Evolutionary conservation across 1,139 yeast genomes (phyloP), one percentile per base, ranked within the genome.

Genomic region (Torulaspora globosa): DNA sequence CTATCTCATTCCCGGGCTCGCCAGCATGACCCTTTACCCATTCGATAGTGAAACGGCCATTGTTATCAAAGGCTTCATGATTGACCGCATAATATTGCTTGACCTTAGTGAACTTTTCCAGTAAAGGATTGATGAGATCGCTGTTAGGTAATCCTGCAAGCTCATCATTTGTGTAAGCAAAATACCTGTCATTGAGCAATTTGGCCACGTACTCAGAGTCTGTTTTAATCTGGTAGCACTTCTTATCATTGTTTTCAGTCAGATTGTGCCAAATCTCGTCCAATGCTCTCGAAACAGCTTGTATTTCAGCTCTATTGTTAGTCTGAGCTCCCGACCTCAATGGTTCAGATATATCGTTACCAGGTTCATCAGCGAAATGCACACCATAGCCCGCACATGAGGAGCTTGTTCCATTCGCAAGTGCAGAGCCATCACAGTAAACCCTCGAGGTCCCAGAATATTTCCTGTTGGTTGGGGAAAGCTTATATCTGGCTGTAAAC

Each of bases 21-120:
- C 89, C 92, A 14, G 70, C 64, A 63, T 90, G 97, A 1, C 94
- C 96, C 43, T 69, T 70, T 4, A 87, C 94, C 70, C 92, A 80
- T 9, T 65, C 65, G 39, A 84, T 63, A 2, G 62, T 57, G 21
- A 83, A 72, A 12, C 56, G 41, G 28, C 64, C 66, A 3, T 51
- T 48, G 30, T 57, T 54, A 1, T 39, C 41, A 39, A 65, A 63
- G 0, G 51, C 23, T 4, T 48, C 56, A 5, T 55, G 41, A 43
- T 65, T 60, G 1, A 56, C 38, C n/a, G 49, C 44, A 49, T 69
- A 70, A 41, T 57, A 68, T 9, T 55, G 47, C 36, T 59, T 59
- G 1, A 68, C 61, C 26, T 55, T 55, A 2, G 55, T 50, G 44
- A 56, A 67, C 26, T 56, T 49, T 8, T 52, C 24, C 5, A 63